Evolutionary conservation across 768 basidiomycete species (phyloP).

Genomic region (Macrolepiota fuliginosa): DNA sequence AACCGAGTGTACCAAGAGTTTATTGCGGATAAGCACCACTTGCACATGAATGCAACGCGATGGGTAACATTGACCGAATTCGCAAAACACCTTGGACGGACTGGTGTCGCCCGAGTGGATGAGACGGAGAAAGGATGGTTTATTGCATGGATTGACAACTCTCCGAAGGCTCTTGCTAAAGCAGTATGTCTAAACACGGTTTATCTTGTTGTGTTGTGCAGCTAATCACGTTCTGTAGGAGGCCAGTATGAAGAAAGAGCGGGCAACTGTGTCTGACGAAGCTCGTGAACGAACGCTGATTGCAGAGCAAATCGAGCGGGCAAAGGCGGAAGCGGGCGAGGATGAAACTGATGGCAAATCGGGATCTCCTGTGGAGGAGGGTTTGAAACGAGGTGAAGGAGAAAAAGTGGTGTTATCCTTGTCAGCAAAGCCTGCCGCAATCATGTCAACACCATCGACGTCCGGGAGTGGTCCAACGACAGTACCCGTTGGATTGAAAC

Average conservation of each 20-base stretch:
- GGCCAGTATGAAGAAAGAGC: constrained; percentile 87
- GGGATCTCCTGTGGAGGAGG: constrained; percentile 45
- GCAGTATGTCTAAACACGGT: constrained; percentile 47
- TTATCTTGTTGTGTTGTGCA: neutral
- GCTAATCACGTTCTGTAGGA: constrained; percentile 42
- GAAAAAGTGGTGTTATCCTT: constrained; percentile 80
- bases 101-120: constrained; percentile 87
- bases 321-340: constrained; percentile 46
- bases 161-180: constrained; percentile 91
- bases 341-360: constrained; percentile 19
- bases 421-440: constrained; percentile 49
- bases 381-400: constrained; percentile 70
- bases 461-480: constrained; percentile 32
- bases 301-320: constrained; percentile 92
- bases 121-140: constrained; percentile 99
- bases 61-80: constrained; percentile 99
- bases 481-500: constrained; percentile 46
- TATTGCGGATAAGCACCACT: constrained; percentile 88
- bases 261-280: constrained; percentile 89
- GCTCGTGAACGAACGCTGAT: constrained; percentile 89
- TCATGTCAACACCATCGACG: constrained; percentile 24
- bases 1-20: constrained; percentile 98
- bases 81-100: constrained; percentile 81
- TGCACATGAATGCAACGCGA: constrained; percentile 98
- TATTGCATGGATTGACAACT: constrained; percentile 95